phyloP scores from a whole-genome alignment of 2,329 filamentous ascomycete species.

The Botrytis hyacinthi region DNA sequence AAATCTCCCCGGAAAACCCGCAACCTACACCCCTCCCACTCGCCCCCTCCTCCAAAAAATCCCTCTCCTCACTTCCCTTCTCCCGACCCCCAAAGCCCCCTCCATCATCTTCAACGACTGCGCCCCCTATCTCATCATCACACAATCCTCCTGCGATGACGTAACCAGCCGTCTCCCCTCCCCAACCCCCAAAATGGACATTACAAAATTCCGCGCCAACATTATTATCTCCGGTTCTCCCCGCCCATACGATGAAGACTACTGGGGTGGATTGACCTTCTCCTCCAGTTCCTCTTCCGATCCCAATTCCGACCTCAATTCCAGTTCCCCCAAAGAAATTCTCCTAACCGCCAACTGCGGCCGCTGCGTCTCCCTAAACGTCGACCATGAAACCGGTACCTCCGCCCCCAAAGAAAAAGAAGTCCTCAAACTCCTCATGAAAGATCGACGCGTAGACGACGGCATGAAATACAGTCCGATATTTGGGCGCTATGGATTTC shows the following conservation, averaged over 20 bases:
- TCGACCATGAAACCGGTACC: slow-evolving; percentile 66
- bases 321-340: slow-evolving; percentile 38
- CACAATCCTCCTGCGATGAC: slow-evolving; percentile 65
- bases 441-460: slow-evolving; percentile 67
- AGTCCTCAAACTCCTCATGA: slow-evolving; percentile 68
- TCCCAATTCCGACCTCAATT: slow-evolving; percentile 38
- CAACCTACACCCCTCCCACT: slow-evolving; percentile 24
- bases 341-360: slow-evolving; percentile 67
- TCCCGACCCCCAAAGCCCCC: slow-evolving; percentile 26
- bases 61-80: slow-evolving; percentile 27
- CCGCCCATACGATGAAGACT: slow-evolving; percentile 66
- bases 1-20: slow-evolving; percentile 29
- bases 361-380: slow-evolving; percentile 67
- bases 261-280: slow-evolving; percentile 59
- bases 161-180: slow-evolving; percentile 56
- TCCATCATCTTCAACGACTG: slow-evolving; percentile 68
- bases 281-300: not conserved
- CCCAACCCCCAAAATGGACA: slow-evolving; percentile 51
- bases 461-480: slow-evolving; percentile 66
- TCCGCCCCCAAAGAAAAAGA: slow-evolving; percentile 56
- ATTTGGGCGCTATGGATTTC: slow-evolving; percentile 72
- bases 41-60: slow-evolving; percentile 26
- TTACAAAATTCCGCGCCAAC: slow-evolving; percentile 71
- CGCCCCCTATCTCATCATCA: slow-evolving; percentile 72
- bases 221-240: slow-evolving; percentile 62